Conservation (phyloP, 106 monocot genomes). For the Hemerocallis citrina region DNA sequence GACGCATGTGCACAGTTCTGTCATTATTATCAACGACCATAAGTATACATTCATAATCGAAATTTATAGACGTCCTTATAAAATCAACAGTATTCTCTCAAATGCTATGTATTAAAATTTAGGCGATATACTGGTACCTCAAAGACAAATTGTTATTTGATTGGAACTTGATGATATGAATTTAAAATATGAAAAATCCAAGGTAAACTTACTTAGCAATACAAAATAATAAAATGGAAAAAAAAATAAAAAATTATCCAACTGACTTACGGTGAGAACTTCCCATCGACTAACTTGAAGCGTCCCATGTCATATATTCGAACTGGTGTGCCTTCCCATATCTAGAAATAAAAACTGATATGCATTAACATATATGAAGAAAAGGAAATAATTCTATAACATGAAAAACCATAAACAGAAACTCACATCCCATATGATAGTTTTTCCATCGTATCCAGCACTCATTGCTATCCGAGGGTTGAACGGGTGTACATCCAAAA, state of each 20-base stretch:
- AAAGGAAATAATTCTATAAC: not conserved
- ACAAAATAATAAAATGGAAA: not conserved
- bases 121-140: no score
- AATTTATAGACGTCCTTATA: no score
- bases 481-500: slow-evolving; percentile 99
- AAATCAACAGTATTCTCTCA: no score
- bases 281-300: slow-evolving; percentile 96
- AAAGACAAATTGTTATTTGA: no score
- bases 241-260: not conserved
- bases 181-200: not conserved
- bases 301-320: slow-evolving; percentile 87
- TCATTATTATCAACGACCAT: no score
- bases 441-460: slow-evolving; percentile 99
- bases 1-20: no score
- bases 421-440: slow-evolving; percentile 75
- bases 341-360: slow-evolving; percentile 31
- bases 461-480: slow-evolving; percentile 99
- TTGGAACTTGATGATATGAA: no score
- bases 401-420: slow-evolving; percentile 3
- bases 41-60: no score
- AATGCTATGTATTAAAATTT: no score
- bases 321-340: slow-evolving; percentile 96
- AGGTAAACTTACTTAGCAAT: not conserved
- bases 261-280: slow-evolving; percentile 93
- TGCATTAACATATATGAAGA: slow-evolving; percentile 4